phyloP scores from a whole-genome alignment of 352 stramenopile genomes.

The Phytopythium sindhum region DNA sequence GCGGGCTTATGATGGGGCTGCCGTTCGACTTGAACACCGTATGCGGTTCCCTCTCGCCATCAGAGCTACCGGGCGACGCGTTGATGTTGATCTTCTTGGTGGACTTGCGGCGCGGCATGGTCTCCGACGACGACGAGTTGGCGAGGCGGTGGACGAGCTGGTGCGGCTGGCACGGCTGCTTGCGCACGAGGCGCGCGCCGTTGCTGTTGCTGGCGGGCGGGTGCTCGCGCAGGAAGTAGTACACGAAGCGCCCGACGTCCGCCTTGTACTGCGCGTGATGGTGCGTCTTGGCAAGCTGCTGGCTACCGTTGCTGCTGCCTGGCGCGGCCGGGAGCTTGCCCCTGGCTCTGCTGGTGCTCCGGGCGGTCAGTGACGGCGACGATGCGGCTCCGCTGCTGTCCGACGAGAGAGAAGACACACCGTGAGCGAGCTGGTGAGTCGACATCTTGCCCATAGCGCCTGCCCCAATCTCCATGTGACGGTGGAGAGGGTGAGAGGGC shows the following conservation, averaged over 20 bases:
- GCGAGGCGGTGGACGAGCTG: constrained; percentile 12
- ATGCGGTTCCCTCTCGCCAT: constrained; percentile 30
- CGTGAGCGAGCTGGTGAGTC: constrained; percentile 7
- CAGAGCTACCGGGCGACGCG: constrained; percentile 24
- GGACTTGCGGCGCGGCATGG: constrained; percentile 53
- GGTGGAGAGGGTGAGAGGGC: not conserved
- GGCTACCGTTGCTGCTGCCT: constrained; percentile 4
- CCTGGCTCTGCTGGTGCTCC: not conserved
- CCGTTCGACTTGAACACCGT: constrained; percentile 59
- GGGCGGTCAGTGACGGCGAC: not conserved
- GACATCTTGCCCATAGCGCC: constrained; percentile 5
- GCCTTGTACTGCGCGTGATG: constrained; percentile 17
- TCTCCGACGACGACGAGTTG: constrained; percentile 10
- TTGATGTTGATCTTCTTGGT: constrained; percentile 48
- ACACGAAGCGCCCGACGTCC: constrained; percentile 33
- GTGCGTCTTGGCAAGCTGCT: constrained; percentile 2
- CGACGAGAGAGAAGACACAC: not conserved
- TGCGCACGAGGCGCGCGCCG: constrained; percentile 1
- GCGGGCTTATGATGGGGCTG: constrained; percentile 63
- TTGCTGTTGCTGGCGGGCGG: constrained; percentile 2
- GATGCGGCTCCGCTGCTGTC: not conserved
- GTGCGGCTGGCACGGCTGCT: constrained; percentile 9
- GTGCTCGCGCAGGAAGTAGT: constrained; percentile 31
- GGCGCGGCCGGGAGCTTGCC: constrained; percentile 18
- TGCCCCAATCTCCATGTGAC: not conserved